phyloP scores from a whole-genome alignment of 176 grass and related monocot species.

The Cenchrus purpureus region DNA sequence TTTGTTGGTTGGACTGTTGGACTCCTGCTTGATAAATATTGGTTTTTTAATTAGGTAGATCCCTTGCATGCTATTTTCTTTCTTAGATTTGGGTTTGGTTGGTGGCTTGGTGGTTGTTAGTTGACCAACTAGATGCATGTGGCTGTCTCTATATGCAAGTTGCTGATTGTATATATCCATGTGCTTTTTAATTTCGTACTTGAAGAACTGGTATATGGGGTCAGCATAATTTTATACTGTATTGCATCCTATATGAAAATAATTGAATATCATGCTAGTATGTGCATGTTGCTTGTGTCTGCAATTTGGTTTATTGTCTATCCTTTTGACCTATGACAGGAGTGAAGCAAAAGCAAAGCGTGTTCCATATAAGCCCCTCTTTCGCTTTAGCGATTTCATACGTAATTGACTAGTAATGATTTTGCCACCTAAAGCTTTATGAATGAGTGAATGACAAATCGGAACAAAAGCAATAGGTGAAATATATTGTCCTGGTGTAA shows the following conservation, averaged over 20 bases:
- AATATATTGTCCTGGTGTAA: slow-evolving; percentile 10
- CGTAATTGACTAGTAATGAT: slow-evolving; percentile 31
- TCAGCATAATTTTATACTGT: slow-evolving; percentile 6
- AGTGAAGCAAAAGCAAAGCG: slow-evolving; percentile 62
- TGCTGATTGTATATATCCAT: slow-evolving; percentile 35
- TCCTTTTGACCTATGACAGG: slow-evolving; percentile 46
- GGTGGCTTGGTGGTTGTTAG: slow-evolving; percentile 53
- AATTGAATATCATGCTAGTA: neutral
- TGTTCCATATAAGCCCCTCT: slow-evolving; percentile 21
- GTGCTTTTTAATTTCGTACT: slow-evolving; percentile 23
- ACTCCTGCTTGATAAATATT: neutral
- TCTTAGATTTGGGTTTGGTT: slow-evolving; percentile 46
- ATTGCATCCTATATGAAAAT: neutral
- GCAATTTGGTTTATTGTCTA: slow-evolving; percentile 43
- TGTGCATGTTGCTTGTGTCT: slow-evolving; percentile 21
- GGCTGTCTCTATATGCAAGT: slow-evolving; percentile 46
- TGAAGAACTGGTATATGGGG: neutral
- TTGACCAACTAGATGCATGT: slow-evolving; percentile 53
- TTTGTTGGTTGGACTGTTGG: slow-evolving; percentile 39
- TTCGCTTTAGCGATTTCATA: slow-evolving; percentile 39
- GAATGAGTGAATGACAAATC: slow-evolving; percentile 37
- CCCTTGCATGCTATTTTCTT: slow-evolving; percentile 23
- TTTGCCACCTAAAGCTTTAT: slow-evolving; percentile 20
- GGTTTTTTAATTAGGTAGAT: slow-evolving; percentile 25
- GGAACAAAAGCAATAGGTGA: slow-evolving; percentile 24